Evolutionary conservation across 257 asterid genomes (phyloP), one percentile per base, ranked within the genome.

Genomic region (Plantago major): DNA sequence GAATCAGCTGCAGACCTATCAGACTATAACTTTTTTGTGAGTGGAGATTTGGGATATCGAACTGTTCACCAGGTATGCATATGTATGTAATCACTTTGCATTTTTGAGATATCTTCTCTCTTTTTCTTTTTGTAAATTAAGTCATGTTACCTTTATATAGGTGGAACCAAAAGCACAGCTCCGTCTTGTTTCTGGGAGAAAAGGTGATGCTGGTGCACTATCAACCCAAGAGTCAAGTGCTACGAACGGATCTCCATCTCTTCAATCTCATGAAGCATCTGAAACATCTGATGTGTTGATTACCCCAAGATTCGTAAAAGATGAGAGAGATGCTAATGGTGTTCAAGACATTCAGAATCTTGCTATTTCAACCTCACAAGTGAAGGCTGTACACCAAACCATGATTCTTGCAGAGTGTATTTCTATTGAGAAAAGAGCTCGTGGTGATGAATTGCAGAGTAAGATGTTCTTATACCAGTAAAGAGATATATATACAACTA

Each of bases 1-100:
- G 87, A 86, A 65, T 69, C 81, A 64, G 95, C 96, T 71, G 86
- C 87, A 58, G 70, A 68, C 73, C 66, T 77, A 28, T 82, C 91
- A 56, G 74, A 75, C 65, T 88, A 78, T 54, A 70, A 79, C 63
- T 74, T 74, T 73, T 77, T 71, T 54, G 79, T 86, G 59, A 84
- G 88, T 71, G 97, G 97, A 50, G 86, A 91, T 63, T 70, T 89
- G 68, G 99, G 99, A 44, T 92, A 81, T 76, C 88, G 95, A 64
- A 92, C 99, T 19, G 42, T 65, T 69, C 95, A 92, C 79, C 97
- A 91, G 38, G 63, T 58, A 37, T 58, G 13, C 5, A 37, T 9
- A 10, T 15, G 9, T 42, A 42, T 12, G 13, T 10, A 52, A 7
- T 52, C 37, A 52, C 28, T 58, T 38, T 1, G n/a, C 11, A 9